Evolutionary conservation across 2,329 filamentous ascomycete species (phyloP).

Genomic region (Colletotrichum karsti): DNA sequence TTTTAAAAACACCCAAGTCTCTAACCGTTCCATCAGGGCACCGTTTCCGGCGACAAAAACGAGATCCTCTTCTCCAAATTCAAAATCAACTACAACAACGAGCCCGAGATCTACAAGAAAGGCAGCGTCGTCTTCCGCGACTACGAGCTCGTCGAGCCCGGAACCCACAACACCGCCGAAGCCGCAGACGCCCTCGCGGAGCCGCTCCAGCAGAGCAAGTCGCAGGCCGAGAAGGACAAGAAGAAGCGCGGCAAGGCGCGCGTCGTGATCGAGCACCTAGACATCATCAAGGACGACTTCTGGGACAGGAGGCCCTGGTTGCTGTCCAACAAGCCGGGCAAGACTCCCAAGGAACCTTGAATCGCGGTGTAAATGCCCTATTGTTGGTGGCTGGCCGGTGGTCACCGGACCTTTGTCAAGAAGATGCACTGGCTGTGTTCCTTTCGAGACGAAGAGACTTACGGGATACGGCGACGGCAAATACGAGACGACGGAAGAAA

Average conservation of each 20-base stretch:
- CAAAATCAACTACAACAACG: conserved; percentile 97
- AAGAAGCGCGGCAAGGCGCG: conserved; percentile 84
- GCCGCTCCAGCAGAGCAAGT: conserved; percentile 71
- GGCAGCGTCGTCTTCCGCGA: conserved; percentile 90
- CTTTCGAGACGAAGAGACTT: too few species aligned
- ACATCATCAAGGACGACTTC: conserved; percentile 96
- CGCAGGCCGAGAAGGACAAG: conserved; percentile 83
- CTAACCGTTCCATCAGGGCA: conserved; percentile 65
- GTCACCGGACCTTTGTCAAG: too few species aligned
- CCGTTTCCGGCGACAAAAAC: conserved; percentile 88
- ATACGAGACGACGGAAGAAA: too few species aligned
- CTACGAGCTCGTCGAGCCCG: conserved; percentile 75
- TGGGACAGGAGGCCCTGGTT: conserved; percentile 91
- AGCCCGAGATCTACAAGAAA: conserved; percentile 91
- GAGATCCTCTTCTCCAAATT: conserved; percentile 93
- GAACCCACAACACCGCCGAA: conserved; percentile 52
- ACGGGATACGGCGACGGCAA: too few species aligned
- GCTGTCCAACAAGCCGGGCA: conserved; percentile 77
- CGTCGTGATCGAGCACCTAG: conserved; percentile 84
- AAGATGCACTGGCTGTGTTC: too few species aligned
- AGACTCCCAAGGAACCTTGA: conserved; percentile 68
- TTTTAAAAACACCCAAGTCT: too few species aligned
- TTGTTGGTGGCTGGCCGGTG: too few species aligned
- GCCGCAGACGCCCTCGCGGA: conserved; percentile 60
- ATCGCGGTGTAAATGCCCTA: neutral